Evolutionary conservation across 768 basidiomycete genomes (phyloP), one percentile per base, ranked within the genome.

Genomic region (Tylopilus vinaceipallidus): DNA sequence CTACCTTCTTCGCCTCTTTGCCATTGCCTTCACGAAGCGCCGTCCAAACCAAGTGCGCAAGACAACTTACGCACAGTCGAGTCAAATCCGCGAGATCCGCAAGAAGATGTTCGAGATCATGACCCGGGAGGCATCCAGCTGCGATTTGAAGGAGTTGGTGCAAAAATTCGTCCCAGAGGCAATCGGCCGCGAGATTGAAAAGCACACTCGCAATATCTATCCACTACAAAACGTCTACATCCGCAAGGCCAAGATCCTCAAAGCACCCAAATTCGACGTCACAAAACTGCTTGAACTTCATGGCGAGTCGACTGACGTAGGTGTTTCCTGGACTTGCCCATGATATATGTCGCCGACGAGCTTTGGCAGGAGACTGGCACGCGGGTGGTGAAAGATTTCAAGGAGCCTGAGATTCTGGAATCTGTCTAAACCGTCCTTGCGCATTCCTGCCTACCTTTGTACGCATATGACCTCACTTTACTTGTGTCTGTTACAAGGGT

Each of bases 21-120:
- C 93, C 57, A 98, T 99, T 64, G 97, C 88, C 60, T 99, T 98
- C 85, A 98, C 97, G 64, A 97, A 95, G 79, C 90, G 93, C 59
- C 86, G 95, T 59, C 92, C 86, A 64, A 80, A 86, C 63, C 97
- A 99, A 75, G 97, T 99, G 63, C 90, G 87, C 75, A 98, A 98
- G 81, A 99, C 97, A 49, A 98, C 97, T 29, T 99, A 99, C 71
- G 97, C 97, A 39, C 90, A 98, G 74, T 79, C 93, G 22, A 78
- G 84, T 64, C 97, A 99, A 75, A 84, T 98, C 62, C 84, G 91
- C 59, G 95, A 97, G 80, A 98, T 99, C 71, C 81, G 97, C 71
- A 91, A 91, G 72, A 98, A 98, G 83, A 99, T 99, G 97, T 92
- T 98, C 63, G 97, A 95, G 78, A 93, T 95, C 71, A 94, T 95